phyloP scores from a whole-genome alignment of 1,284 basidiomycete species.

The Mixia osmundae region DNA sequence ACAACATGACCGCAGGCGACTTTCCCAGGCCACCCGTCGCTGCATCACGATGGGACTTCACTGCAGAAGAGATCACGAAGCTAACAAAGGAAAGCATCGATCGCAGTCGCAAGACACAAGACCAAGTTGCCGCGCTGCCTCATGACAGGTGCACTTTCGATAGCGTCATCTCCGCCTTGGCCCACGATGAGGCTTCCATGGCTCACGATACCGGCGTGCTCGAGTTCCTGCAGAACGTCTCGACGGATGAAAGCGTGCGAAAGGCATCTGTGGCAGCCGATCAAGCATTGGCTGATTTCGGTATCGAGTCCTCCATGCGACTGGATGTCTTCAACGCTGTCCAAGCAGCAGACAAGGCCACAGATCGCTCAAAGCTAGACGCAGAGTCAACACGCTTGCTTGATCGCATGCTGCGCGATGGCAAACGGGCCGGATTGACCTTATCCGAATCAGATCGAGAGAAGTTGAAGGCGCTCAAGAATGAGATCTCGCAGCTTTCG shows the following conservation, averaged over 20 bases:
- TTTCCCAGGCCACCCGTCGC: too few species aligned
- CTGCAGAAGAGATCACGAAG: conserved; percentile 34
- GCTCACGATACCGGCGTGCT: conserved; percentile 35
- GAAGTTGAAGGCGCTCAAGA: conserved; percentile 29
- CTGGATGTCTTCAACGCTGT: conserved; percentile 49
- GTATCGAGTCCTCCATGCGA: conserved; percentile 47
- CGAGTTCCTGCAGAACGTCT: conserved; percentile 54
- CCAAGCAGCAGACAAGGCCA: conserved; percentile 39
- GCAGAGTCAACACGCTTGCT: conserved; percentile 39
- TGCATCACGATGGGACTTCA: conserved; percentile 31
- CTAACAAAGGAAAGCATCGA: conserved; percentile 38
- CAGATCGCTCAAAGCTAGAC: conserved; percentile 30
- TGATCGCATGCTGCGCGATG: conserved; percentile 51
- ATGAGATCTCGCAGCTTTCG: conserved; percentile 39
- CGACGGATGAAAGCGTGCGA: conserved; percentile 39
- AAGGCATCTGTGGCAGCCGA: conserved; percentile 50
- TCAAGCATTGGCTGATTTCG: conserved; percentile 33
- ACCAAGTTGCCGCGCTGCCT: conserved; percentile 38
- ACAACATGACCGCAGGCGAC: too few species aligned
- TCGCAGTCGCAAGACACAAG: conserved; percentile 32
- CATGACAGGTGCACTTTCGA: conserved; percentile 29
- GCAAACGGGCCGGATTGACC: conserved; percentile 47
- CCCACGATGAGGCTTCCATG: conserved; percentile 33
- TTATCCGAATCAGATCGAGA: conserved; percentile 38
- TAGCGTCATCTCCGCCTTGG: conserved; percentile 30